These are phyloP conservation scores for Trametes sanguinea DNA, from an alignment of 768 basidiomycete species.

Conservation along the genomic window DNA sequence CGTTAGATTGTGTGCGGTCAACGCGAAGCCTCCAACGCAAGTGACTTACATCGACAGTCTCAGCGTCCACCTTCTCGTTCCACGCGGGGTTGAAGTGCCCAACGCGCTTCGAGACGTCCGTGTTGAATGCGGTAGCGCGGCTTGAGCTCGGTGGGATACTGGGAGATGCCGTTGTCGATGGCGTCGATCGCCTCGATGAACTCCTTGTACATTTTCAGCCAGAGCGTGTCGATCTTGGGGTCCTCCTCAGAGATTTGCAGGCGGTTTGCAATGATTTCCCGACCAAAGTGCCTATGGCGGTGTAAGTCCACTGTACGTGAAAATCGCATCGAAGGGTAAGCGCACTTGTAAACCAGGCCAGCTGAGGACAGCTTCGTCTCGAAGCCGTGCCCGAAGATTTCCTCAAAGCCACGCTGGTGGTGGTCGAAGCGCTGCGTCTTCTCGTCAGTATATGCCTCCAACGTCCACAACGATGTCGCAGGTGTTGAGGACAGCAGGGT, in stretches of 20 bases:
- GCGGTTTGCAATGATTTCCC: conserved; percentile 74
- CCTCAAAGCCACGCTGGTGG: conserved; percentile 91
- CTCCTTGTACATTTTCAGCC: conserved; percentile 93
- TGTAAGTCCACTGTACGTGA: too few species aligned
- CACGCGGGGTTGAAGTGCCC: conserved; percentile 86
- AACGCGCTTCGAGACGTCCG: conserved; percentile 86
- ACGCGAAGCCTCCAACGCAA: neutral
- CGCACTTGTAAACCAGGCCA: conserved; percentile 93
- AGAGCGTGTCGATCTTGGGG: conserved; percentile 69
- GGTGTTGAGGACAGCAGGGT: conserved; percentile 66
- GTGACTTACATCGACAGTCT: conserved; percentile 67
- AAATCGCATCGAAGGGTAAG: too few species aligned
- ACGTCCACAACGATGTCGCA: conserved; percentile 98
- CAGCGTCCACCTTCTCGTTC: conserved; percentile 78
- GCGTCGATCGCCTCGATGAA: conserved; percentile 95
- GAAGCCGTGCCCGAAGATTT: conserved; percentile 88
- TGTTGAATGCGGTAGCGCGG: conserved; percentile 74
- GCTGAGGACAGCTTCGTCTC: conserved; percentile 89
- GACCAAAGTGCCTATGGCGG: conserved; percentile 75
- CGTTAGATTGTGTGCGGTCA: neutral
- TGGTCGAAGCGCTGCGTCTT: conserved; percentile 85
- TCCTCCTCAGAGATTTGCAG: conserved; percentile 54
- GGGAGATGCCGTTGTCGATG: conserved; percentile 92
- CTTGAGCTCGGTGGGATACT: conserved; percentile 66
- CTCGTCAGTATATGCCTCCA: conserved; percentile 88